These are phyloP conservation scores for Oryza officinalis DNA, from an alignment of 176 grass and related monocot species.

Conservation along the genomic window DNA sequence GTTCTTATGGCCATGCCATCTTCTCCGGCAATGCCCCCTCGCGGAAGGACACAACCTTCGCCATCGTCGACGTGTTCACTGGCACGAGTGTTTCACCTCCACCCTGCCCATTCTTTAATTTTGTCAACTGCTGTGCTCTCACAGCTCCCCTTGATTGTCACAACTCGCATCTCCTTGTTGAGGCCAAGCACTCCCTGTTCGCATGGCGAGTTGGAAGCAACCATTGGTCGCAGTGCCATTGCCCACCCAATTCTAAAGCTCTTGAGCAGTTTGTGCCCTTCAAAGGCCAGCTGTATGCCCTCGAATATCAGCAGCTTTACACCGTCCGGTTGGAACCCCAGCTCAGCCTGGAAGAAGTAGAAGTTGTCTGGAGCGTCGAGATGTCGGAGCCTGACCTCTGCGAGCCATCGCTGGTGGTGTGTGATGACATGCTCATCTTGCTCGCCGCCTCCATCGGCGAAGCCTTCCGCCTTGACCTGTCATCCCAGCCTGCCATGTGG, in stretches of 20 bases:
- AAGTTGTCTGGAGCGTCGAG: not conserved
- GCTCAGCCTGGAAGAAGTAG: not conserved
- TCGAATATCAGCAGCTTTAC: not conserved
- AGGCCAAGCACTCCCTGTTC: not conserved
- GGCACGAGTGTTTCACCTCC: not conserved
- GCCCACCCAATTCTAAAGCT: not conserved
- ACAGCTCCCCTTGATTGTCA: not conserved
- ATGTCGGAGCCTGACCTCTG: not conserved
- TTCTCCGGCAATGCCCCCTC: not conserved
- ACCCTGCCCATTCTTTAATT: not conserved
- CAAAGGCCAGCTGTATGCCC: not conserved
- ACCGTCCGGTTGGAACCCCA: not conserved
- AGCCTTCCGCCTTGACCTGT: not conserved
- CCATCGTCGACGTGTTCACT: not conserved
- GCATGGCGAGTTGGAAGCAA: not conserved
- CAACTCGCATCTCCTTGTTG: not conserved
- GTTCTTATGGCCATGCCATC: constrained; percentile 6
- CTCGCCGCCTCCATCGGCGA: not conserved
- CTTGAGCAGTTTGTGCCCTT: not conserved
- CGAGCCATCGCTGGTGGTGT: not conserved
- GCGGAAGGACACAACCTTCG: not conserved
- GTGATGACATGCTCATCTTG: not conserved
- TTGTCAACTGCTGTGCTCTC: not conserved
- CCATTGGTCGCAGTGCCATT: not conserved
- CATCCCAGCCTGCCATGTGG: not conserved